These are phyloP conservation scores for Trapa bicornis DNA, from an alignment of 345 rosid genomes.

Conservation along the genomic window DNA sequence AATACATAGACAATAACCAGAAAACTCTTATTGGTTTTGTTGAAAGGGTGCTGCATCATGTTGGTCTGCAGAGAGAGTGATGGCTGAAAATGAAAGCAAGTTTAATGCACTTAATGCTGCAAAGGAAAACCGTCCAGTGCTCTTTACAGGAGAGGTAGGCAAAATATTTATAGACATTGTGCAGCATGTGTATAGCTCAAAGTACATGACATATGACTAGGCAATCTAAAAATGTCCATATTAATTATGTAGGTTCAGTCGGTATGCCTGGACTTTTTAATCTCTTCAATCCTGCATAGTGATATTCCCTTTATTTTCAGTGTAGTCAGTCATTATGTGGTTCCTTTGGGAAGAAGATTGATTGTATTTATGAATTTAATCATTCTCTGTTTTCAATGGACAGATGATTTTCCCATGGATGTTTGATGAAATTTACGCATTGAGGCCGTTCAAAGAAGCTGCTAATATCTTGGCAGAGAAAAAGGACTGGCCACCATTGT, in stretches of 20 bases:
- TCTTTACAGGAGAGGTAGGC: slow-evolving; percentile 80
- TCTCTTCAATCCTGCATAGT: background rate
- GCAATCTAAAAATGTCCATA: background rate
- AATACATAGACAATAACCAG: background rate
- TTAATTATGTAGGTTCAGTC: background rate
- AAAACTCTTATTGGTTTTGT: background rate
- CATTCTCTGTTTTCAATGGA: background rate
- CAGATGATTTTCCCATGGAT: slow-evolving; percentile 41
- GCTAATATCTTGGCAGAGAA: slow-evolving; percentile 63
- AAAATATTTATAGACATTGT: background rate
- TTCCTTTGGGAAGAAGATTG: background rate
- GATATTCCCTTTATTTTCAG: background rate
- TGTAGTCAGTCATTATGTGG: background rate
- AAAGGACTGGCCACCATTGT: slow-evolving; percentile 71
- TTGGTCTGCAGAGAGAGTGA: slow-evolving; percentile 69
- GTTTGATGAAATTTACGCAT: slow-evolving; percentile 73
- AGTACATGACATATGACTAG: background rate
- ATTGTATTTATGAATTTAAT: background rate
- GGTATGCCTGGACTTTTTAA: background rate
- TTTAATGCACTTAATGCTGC: slow-evolving; percentile 65
- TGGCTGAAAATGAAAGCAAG: slow-evolving; percentile 28
- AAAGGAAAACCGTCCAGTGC: slow-evolving; percentile 53
- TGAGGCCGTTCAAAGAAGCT: slow-evolving; percentile 58
- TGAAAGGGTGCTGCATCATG: slow-evolving; percentile 63
- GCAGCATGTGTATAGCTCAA: background rate